Conservation (phyloP, 2,329 filamentous ascomycete genomes). For the Fusarium neocosmosporiellum region DNA sequence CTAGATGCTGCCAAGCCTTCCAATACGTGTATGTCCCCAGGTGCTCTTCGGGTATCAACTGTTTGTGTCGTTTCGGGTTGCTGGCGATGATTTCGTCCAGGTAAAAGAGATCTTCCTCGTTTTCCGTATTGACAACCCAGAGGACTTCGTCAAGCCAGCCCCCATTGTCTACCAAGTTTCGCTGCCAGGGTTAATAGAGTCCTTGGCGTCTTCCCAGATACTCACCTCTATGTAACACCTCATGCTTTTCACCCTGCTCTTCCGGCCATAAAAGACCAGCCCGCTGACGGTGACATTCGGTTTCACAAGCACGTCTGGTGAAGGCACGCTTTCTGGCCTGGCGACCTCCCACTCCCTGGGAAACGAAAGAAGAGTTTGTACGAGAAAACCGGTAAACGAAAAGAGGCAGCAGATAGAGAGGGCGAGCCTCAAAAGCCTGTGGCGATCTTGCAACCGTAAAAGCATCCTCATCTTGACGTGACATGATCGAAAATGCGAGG, state of each 20-base stretch:
- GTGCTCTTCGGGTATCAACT: conserved; percentile 16
- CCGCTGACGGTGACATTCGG: conserved; percentile 31
- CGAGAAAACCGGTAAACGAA: neutral
- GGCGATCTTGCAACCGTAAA: neutral
- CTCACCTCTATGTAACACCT: conserved; percentile 32
- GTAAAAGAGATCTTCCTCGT: conserved; percentile 19
- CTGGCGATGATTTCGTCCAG: conserved; percentile 28
- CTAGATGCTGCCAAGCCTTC: conserved; percentile 31
- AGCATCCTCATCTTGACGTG: neutral
- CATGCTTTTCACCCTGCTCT: conserved; percentile 21
- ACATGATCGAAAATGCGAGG: neutral
- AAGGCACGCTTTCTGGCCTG: neutral
- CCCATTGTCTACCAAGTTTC: conserved; percentile 33
- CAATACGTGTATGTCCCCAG: conserved; percentile 25
- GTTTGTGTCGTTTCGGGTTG: conserved; percentile 28
- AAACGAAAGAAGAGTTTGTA: neutral
- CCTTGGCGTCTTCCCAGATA: neutral
- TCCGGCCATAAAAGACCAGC: conserved; percentile 31
- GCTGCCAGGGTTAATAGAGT: neutral
- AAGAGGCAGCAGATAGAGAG: neutral
- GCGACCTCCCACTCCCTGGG: neutral
- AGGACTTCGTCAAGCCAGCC: conserved; percentile 34
- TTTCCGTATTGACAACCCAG: conserved; percentile 28
- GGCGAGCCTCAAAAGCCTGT: neutral
- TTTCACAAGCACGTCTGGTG: neutral